phyloP scores from a whole-genome alignment of 2,329 filamentous ascomycete species.

The Dothistroma pini region DNA sequence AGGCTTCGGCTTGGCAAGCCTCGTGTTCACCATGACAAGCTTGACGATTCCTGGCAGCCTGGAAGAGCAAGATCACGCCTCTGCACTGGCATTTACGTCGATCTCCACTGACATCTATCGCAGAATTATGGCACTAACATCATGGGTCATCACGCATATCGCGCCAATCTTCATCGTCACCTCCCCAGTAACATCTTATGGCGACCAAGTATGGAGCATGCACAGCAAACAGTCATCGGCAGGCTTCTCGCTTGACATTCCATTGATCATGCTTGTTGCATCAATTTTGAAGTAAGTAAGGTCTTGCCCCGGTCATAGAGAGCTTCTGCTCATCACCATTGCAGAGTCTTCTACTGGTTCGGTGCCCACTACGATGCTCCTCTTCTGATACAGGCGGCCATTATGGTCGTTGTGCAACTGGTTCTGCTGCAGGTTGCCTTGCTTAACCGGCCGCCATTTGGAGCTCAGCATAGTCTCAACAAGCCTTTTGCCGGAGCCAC shows the following conservation, averaged over 20 bases:
- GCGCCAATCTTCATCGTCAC: constrained; percentile 50
- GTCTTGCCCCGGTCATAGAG: neutral
- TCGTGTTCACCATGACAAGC: constrained; percentile 10
- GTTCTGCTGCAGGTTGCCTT: constrained; percentile 60
- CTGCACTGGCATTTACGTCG: neutral
- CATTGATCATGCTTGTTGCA: constrained; percentile 63
- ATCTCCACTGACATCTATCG: constrained; percentile 12
- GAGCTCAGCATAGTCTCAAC: constrained; percentile 37
- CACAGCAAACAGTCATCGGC: constrained; percentile 57
- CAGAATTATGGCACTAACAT: constrained; percentile 33
- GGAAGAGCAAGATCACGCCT: constrained; percentile 18
- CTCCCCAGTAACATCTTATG: constrained; percentile 62
- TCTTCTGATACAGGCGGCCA: constrained; percentile 56
- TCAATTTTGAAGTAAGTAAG: constrained; percentile 58
- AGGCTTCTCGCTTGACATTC: constrained; percentile 64
- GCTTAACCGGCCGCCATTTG: constrained; percentile 48
- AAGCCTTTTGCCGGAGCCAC: constrained; percentile 59
- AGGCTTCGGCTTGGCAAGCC: constrained; percentile 6
- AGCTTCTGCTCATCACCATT: constrained; percentile 50
- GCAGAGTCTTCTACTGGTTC: constrained; percentile 63
- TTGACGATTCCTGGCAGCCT: constrained; percentile 16
- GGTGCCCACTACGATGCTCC: constrained; percentile 58
- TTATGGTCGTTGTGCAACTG: constrained; percentile 58
- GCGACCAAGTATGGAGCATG: constrained; percentile 64
- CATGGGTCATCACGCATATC: constrained; percentile 35